Conservation (phyloP, 1,139 yeast genomes). For the Blastobotrys indianensis region DNA sequence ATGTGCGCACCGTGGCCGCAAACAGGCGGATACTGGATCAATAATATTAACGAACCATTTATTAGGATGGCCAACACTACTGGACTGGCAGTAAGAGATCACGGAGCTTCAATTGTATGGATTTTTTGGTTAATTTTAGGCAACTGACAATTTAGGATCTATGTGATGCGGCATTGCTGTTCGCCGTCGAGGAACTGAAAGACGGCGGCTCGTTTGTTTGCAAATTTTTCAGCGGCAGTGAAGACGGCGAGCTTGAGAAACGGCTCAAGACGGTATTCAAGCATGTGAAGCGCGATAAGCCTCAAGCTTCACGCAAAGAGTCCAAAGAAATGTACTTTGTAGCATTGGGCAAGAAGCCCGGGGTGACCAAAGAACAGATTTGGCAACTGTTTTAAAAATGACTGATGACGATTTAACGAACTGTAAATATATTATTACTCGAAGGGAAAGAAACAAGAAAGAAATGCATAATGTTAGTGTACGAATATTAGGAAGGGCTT, state of each 20-base stretch:
- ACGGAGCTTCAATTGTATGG: conserved; percentile 50
- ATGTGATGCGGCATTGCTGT: conserved; percentile 83
- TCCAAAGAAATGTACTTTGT: conserved; percentile 70
- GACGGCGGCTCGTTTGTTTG: conserved; percentile 70
- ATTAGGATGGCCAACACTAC: conserved; percentile 70
- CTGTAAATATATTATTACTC: background rate
- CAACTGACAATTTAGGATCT: conserved; percentile 45
- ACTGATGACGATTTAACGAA: background rate
- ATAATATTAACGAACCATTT: conserved; percentile 74
- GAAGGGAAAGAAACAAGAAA: no score
- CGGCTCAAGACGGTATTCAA: conserved; percentile 56
- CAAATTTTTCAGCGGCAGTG: conserved; percentile 66
- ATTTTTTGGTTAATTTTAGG: background rate
- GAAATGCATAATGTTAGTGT: no score
- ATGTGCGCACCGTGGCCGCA: conserved; percentile 75
- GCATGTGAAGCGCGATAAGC: conserved; percentile 53
- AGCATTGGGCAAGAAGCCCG: conserved; percentile 46
- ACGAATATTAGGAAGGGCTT: background rate
- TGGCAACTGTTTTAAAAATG: conserved; percentile 23
- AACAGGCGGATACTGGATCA: conserved; percentile 56
- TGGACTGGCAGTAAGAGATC: conserved; percentile 59
- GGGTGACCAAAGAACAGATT: conserved; percentile 44
- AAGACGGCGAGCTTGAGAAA: conserved; percentile 52
- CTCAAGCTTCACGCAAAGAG: conserved; percentile 53
- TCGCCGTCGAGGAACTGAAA: conserved; percentile 62